Conservation (phyloP, 1,139 yeast genomes). For the Sugiyamaella grinbergsii region DNA sequence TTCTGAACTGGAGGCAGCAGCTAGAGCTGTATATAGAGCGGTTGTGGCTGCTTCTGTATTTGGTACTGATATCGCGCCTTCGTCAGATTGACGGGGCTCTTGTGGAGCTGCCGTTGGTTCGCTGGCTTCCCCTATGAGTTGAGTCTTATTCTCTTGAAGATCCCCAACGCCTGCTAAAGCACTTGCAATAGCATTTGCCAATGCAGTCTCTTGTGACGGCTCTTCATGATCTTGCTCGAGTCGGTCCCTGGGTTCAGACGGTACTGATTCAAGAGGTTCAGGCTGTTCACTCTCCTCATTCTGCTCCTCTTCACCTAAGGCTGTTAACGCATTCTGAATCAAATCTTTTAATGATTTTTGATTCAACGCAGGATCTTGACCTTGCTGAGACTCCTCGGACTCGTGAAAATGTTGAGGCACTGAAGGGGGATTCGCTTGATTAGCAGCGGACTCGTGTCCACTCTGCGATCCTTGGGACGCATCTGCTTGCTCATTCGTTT, state of each 20-base stretch:
- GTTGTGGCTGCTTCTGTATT: background rate
- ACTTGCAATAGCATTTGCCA: constrained; percentile 10
- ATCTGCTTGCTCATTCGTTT: background rate
- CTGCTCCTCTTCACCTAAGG: constrained; percentile 8
- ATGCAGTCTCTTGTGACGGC: background rate
- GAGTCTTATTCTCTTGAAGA: background rate
- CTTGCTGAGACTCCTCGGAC: background rate
- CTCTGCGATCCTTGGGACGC: background rate
- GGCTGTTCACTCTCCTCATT: background rate
- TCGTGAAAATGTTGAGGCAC: background rate
- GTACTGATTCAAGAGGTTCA: background rate
- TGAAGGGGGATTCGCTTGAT: background rate
- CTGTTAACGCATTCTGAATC: constrained; percentile 15
- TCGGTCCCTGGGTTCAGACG: background rate
- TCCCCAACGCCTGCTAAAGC: constrained; percentile 9
- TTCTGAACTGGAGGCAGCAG: background rate
- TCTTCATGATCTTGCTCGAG: background rate
- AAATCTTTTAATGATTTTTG: constrained; percentile 9
- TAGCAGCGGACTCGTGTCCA: background rate
- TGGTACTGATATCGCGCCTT: background rate
- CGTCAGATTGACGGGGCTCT: background rate
- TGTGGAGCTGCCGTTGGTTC: background rate
- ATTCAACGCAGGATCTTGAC: constrained; percentile 2
- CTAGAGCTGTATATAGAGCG: background rate
- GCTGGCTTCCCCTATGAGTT: background rate